These are phyloP conservation scores for Sonneratia caseolaris DNA, from an alignment of 345 rosid genomes.

Conservation along the genomic window DNA sequence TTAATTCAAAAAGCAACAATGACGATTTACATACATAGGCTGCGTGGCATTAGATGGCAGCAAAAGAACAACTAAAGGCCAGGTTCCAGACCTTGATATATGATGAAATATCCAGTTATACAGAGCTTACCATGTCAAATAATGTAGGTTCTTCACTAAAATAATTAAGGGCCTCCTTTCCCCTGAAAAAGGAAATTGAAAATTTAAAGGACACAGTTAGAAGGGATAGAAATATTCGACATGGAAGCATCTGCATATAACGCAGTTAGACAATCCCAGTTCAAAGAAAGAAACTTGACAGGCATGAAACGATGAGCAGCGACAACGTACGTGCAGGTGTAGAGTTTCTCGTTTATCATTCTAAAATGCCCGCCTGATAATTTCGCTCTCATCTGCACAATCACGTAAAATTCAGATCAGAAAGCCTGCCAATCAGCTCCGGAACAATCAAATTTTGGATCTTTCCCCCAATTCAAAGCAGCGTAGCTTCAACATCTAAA, in stretches of 20 bases:
- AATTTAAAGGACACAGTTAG: background rate
- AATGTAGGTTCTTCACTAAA: conserved; percentile 67
- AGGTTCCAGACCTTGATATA: background rate
- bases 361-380: conserved; percentile 83
- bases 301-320: background rate
- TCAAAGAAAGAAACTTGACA: background rate
- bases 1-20: background rate
- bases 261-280: no score
- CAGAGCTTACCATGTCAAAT: conserved; percentile 63
- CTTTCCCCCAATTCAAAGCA: background rate
- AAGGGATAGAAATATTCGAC: background rate
- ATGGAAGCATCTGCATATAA: background rate
- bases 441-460: background rate
- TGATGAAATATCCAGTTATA: background rate
- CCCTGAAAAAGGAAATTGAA: conserved; percentile 27
- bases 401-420: conserved; percentile 4
- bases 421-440: background rate
- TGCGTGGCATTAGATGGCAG: background rate
- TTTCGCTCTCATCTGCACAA: conserved; percentile 62
- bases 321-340: conserved; percentile 69
- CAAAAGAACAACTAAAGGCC: background rate
- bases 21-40: background rate
- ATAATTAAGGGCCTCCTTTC: conserved; percentile 71
- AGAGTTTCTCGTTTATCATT: conserved; percentile 88
- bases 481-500: background rate